Percentiles rank a stretch among this genome's conserved stretches.
phyloP scores from a whole-genome alignment of 495 filamentous ascomycete genomes.

The Parachaetomium inaequale region DNA sequence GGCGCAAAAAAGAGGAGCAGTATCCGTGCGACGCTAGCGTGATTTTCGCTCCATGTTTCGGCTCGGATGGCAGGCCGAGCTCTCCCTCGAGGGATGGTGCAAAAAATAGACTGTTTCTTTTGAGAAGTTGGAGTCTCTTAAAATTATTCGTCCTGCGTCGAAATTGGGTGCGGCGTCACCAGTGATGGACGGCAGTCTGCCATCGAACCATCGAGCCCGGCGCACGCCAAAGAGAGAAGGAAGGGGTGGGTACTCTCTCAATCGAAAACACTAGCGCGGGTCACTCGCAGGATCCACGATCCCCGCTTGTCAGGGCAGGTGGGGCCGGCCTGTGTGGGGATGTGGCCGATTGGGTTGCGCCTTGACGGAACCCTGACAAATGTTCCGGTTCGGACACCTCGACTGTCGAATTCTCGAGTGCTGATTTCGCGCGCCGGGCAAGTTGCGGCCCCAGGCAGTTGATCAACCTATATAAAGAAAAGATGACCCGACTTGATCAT shows the following conservation, averaged over 20 bases:
- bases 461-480: no score
- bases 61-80: not conserved
- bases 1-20: not conserved
- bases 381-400: not conserved
- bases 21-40: not conserved
- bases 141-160: not conserved
- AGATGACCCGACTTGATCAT: no score
- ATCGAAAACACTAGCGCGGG: conserved; percentile 28
- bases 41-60: not conserved
- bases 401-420: no score
- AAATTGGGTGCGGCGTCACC: not conserved
- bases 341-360: not conserved
- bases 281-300: not conserved
- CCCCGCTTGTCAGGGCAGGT: not conserved
- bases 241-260: conserved; percentile 10
- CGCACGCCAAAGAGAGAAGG: conserved; percentile 1
- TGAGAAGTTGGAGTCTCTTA: not conserved
- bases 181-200: no score
- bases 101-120: not conserved
- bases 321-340: not conserved
- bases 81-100: not conserved
- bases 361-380: not conserved
- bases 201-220: not conserved
- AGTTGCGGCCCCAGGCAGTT: no score
- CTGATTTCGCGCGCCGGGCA: no score